Evolutionary conservation across 2,329 filamentous ascomycete genomes (phyloP).

Genomic region (Claviceps maximensis): DNA sequence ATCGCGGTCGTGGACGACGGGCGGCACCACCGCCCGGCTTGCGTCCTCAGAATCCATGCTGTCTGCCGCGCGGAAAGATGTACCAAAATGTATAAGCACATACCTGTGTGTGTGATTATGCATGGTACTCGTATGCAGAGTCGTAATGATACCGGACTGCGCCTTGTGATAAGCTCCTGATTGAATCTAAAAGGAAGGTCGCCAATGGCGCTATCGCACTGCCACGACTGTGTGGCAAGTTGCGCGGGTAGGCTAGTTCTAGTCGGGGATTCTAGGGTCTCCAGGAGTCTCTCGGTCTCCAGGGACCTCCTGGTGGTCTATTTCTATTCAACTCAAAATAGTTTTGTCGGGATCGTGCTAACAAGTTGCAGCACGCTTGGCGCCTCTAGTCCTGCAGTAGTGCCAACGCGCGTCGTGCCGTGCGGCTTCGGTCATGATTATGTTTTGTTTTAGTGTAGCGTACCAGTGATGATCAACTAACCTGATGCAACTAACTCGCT

Average conservation of each 20-base stretch:
- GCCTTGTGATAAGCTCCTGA: not conserved
- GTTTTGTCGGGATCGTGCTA: not conserved
- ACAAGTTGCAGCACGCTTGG: not conserved
- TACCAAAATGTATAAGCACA: not conserved
- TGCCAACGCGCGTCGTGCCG: not conserved
- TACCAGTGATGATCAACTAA: not conserved
- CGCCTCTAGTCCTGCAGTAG: slow-evolving; percentile 3
- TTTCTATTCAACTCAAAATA: not conserved
- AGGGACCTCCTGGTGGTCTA: no score
- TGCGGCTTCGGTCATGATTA: not conserved
- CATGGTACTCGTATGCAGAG: not conserved
- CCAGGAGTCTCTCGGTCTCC: no score
- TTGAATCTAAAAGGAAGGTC: no score
- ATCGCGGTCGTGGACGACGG: no score
- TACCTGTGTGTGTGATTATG: not conserved
- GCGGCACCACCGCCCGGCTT: no score
- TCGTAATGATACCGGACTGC: not conserved
- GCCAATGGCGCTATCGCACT: no score
- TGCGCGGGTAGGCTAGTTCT: not conserved
- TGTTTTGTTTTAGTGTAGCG: not conserved
- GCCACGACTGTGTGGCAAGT: not conserved
- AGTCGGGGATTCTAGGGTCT: no score
- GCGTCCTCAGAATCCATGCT: not conserved
- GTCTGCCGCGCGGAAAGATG: not conserved
- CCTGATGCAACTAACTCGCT: no score